A percentile compares a stretch with the other conserved stretches of the same genome.
Conservation (phyloP, 2,329 filamentous ascomycete species). For the Nemania bipapillata region DNA sequence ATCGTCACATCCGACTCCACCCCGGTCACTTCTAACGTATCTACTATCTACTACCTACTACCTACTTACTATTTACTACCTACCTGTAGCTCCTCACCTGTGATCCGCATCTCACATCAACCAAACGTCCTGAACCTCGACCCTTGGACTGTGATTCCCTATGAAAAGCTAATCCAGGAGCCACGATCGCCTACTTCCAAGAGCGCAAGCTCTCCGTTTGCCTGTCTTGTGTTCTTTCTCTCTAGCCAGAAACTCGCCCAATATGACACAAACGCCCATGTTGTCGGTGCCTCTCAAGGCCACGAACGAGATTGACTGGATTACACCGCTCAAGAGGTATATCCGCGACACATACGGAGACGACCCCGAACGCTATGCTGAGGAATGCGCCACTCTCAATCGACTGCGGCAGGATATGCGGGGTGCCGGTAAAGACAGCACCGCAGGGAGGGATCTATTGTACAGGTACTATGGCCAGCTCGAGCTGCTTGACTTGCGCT, state of each 20-base stretch:
- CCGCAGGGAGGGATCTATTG: slow-evolving; percentile 88
- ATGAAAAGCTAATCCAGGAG: slow-evolving; percentile 33
- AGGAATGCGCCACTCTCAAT: slow-evolving; percentile 95
- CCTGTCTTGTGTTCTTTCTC: slow-evolving; percentile 23
- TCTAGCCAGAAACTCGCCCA: slow-evolving; percentile 29
- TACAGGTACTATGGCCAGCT: slow-evolving; percentile 98
- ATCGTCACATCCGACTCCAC: slow-evolving; percentile 39
- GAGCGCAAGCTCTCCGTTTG: slow-evolving; percentile 34
- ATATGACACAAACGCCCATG: slow-evolving; percentile 90
- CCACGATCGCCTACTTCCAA: slow-evolving; percentile 19
- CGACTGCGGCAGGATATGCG: slow-evolving; percentile 97
- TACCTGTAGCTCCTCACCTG: slow-evolving; percentile 22
- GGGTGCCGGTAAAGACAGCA: slow-evolving; percentile 95
- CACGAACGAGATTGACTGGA: slow-evolving; percentile 99
- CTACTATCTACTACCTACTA: slow-evolving; percentile 1
- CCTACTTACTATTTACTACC: no score
- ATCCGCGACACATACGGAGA: slow-evolving; percentile 95
- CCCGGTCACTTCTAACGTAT: slow-evolving; percentile 16
- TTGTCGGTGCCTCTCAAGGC: slow-evolving; percentile 90
- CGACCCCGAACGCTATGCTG: slow-evolving; percentile 92
- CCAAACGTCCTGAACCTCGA: background rate
- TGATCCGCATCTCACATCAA: slow-evolving; percentile 17
- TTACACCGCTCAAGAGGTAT: slow-evolving; percentile 88
- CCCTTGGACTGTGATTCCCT: background rate
- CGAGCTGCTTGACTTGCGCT: slow-evolving; percentile 90